phyloP scores from a whole-genome alignment of 495 filamentous ascomycete species.

The Penicillium coprophilum region DNA sequence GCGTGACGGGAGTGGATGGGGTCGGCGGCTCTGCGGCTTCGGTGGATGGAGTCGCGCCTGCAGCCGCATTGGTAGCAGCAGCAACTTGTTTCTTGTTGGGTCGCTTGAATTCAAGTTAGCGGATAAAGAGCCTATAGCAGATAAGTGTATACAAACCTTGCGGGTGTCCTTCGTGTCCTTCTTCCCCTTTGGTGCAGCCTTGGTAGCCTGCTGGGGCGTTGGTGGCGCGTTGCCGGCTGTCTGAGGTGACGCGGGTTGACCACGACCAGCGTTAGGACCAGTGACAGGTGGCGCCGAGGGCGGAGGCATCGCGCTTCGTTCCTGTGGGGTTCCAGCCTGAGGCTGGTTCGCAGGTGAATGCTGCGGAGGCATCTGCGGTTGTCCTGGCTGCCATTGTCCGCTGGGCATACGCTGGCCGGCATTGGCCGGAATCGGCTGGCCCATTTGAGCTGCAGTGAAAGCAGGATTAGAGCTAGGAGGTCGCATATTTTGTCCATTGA shows the following conservation, averaged over 20 bases:
- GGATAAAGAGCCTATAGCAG: slow-evolving; percentile 19
- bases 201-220: slow-evolving; percentile 76
- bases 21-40: slow-evolving; percentile 71
- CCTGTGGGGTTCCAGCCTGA: slow-evolving; percentile 71
- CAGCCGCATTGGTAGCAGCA: slow-evolving; percentile 56
- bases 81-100: slow-evolving; percentile 63
- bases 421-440: slow-evolving; percentile 53
- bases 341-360: slow-evolving; percentile 51
- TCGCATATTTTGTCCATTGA: slow-evolving; percentile 72
- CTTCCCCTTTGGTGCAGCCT: slow-evolving; percentile 77
- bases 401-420: slow-evolving; percentile 51
- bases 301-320: slow-evolving; percentile 77
- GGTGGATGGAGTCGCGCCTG: slow-evolving; percentile 68
- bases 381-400: slow-evolving; percentile 57
- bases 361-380: slow-evolving; percentile 63
- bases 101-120: slow-evolving; percentile 26
- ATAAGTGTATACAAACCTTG: slow-evolving; percentile 63
- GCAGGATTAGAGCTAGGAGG: slow-evolving; percentile 84
- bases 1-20: slow-evolving; percentile 82
- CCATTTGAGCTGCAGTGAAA: slow-evolving; percentile 66
- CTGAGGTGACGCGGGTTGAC: slow-evolving; percentile 77
- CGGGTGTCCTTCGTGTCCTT: slow-evolving; percentile 68
- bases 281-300: slow-evolving; percentile 75
- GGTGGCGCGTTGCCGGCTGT: slow-evolving; percentile 74
- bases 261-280: slow-evolving; percentile 58